Evolutionary conservation across 73 alveolate species (phyloP), one percentile per base, ranked within the genome.

Genomic region (Paraurostyla sp.): DNA sequence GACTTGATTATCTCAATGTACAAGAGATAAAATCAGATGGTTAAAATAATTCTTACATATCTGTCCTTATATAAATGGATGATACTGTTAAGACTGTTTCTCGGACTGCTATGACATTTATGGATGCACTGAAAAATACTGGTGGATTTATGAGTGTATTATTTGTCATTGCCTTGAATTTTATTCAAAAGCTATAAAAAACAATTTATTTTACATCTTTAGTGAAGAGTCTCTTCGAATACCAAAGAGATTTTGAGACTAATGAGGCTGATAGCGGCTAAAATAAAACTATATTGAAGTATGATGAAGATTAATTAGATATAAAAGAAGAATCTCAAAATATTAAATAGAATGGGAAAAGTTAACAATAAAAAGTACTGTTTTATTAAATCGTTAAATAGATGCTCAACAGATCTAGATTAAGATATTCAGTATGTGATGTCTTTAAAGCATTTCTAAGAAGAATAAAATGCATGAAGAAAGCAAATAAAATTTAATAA

Each of bases 31-130:
- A 4, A 11, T 40, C 42, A 32, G 59, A 23, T 22, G 58, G 80
- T 29, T 27, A 73, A 48, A 43, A 43, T 29, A 73, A 73, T 45
- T 43, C 86, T 1, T 43, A 45, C 29, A 48, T 73, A 51, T 43
- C 62, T 4, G 22, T 48, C 3, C 22, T 33, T 0, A 29, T 75
- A 22, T 75, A 50, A 29, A 46, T 48, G 57, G 87, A 50, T 46
- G 73, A 75, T 16, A 48, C 58, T 6, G 65, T 69, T 32, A 69
- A 75, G 52, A 75, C 65, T 41, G 65, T 41, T 69, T 69, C 59
- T 11, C 29, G 63, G 38, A 41, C 59, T 9, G 29, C 65, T n/a
- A 16, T 43, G 59, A 38, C 78, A 60, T 60, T 60, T 23, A 25
- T 60, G 49, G 78, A 60, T 60, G 78, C 78, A 4, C 50, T 60